Evolutionary conservation across 139 green algal species (phyloP), one percentile per base, ranked within the genome.

Genomic region (Marvania coccoides): DNA sequence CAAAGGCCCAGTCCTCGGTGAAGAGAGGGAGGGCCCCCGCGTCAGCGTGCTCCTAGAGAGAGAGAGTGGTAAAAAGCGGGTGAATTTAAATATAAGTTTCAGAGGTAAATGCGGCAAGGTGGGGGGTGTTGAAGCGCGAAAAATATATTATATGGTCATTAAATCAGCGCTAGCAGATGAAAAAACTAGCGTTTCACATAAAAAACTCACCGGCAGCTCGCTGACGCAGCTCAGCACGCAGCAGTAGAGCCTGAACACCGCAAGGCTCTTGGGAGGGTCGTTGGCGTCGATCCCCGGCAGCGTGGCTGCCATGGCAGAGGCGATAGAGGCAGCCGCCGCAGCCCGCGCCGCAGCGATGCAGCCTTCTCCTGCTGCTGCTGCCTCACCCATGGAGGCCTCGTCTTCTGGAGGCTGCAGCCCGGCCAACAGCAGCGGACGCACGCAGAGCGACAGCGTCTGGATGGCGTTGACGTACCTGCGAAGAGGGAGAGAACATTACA

Each of bases 271-370:
- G 59, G 65, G 70, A 28, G 86, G 74, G 65, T 97, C 91, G 71
- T 97, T 97, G 24, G 91, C 91, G 65, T 97, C 91, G 42, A 97
- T 88, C n/a, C 83, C 91, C 0, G 91, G 89, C 47, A 97, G 77
- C n/a, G 84, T 80, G 2, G 82, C 85, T 71, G 85, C 83, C 71
- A 97, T 75, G 1, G 90, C 87, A 33, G 82, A 77, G 8, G 83
- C 85, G 6, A 96, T 19, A 12, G 58, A 39, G 3, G 61, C 31
- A 1, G 23, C 56, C 6, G 51, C 71, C 15, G 61, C 23, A 19
- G 57, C 61, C 60, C 76, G 66, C 29, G 54, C 40, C 19, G 45
- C 33, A 26, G 30, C 24, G 58, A 15, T 51, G 36, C 42, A 33
- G 42, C 70, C 35, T 57, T 51, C 39, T 36, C 60, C 14, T 54